phyloP scores from a whole-genome alignment of 2,329 filamentous ascomycete genomes.

The Diplocarpon rosae region DNA sequence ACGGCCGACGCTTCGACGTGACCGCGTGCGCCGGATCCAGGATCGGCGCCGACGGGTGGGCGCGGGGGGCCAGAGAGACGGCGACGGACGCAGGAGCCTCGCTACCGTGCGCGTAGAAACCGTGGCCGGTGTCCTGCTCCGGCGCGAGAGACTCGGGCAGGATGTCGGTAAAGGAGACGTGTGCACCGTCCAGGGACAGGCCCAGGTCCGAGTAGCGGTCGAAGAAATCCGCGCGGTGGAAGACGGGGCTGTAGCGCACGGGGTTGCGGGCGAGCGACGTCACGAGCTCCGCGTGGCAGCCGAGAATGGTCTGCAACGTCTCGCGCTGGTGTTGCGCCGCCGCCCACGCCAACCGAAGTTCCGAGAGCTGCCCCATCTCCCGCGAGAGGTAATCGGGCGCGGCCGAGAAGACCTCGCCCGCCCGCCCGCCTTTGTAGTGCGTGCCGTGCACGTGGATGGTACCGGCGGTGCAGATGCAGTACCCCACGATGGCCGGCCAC shows the following conservation, averaged over 20 bases:
- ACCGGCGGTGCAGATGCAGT: constrained; percentile 76
- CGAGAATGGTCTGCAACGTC: constrained; percentile 65
- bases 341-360: constrained; percentile 65
- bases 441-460: constrained; percentile 82
- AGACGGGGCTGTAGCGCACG: constrained; percentile 66
- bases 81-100: constrained; percentile 22
- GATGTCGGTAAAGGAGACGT: constrained; percentile 60
- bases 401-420: constrained; percentile 40
- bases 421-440: constrained; percentile 49
- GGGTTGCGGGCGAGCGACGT: constrained; percentile 57
- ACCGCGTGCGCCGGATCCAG: neutral
- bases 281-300: constrained; percentile 70
- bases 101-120: constrained; percentile 33
- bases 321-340: constrained; percentile 72
- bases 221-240: constrained; percentile 81
- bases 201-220: constrained; percentile 59
- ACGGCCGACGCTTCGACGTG: constrained; percentile 12
- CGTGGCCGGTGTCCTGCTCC: constrained; percentile 42
- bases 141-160: constrained; percentile 44
- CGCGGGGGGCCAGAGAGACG: too few species aligned
- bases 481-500: constrained; percentile 79
- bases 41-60: neutral
- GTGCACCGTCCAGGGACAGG: constrained; percentile 59
- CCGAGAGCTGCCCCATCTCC: constrained; percentile 70
- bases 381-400: constrained; percentile 61